These are phyloP conservation scores for Beauveria medogensis DNA, from an alignment of 2,329 filamentous ascomycete genomes.

Conservation along the genomic window DNA sequence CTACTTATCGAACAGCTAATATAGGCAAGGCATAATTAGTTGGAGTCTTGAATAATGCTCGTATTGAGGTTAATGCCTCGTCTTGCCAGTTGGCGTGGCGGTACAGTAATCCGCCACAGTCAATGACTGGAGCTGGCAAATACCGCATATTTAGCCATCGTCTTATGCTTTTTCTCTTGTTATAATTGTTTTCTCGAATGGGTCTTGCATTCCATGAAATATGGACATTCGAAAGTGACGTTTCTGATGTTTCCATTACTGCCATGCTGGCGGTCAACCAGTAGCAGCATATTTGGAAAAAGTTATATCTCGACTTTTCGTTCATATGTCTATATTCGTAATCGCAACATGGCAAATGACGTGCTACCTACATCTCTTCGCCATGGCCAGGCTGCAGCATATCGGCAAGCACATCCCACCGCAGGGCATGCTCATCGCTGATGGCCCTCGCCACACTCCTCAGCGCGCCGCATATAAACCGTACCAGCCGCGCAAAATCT, in stretches of 20 bases:
- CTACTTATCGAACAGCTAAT: neutral
- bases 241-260: too few species aligned
- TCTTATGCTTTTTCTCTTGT: too few species aligned
- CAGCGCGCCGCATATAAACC: constrained; percentile 61
- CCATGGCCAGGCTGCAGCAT: constrained; percentile 46
- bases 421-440: constrained; percentile 42
- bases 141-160: too few species aligned
- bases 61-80: too few species aligned
- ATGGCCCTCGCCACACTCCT: constrained; percentile 62
- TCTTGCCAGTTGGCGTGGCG: too few species aligned
- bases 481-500: constrained; percentile 53
- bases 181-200: neutral
- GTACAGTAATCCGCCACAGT: too few species aligned
- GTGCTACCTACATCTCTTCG: neutral
- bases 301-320: neutral
- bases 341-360: neutral
- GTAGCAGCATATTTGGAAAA: neutral
- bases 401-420: constrained; percentile 70
- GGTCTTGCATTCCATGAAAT: neutral
- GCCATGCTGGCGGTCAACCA: too few species aligned
- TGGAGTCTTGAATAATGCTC: too few species aligned
- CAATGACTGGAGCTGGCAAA: too few species aligned
- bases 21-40: neutral
- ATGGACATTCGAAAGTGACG: too few species aligned
- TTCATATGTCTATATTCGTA: neutral